A percentile compares a stretch with the other conserved stretches of the same genome.
Evolutionary conservation across 768 basidiomycete species (phyloP).

Genomic region (Hericium rajendrae): DNA sequence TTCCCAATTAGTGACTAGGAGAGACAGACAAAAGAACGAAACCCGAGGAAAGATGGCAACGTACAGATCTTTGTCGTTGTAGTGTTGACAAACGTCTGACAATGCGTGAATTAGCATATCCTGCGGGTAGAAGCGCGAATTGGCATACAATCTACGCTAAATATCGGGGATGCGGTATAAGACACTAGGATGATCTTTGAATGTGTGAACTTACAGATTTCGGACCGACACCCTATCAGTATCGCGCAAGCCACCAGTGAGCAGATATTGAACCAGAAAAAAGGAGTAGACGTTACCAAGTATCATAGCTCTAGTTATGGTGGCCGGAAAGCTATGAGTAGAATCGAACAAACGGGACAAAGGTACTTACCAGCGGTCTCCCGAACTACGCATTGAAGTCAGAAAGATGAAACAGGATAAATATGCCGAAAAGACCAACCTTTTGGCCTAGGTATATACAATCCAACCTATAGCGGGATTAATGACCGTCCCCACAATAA

Average conservation of each 20-base stretch:
- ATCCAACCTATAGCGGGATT: conserved; percentile 55
- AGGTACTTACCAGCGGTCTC: conserved; percentile 53
- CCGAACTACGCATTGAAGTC: conserved; percentile 42
- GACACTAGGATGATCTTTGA: background rate
- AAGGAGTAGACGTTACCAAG: conserved; percentile 28
- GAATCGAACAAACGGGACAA: background rate
- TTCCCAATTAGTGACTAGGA: background rate
- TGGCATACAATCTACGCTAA: conserved; percentile 35
- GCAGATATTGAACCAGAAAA: background rate
- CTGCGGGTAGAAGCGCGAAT: background rate
- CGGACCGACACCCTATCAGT: conserved; percentile 27
- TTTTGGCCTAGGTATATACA: conserved; percentile 96
- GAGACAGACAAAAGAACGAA: background rate
- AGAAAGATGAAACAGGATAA: background rate
- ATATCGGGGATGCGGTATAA: conserved; percentile 33
- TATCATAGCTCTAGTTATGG: conserved; percentile 41
- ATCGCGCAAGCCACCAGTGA: background rate
- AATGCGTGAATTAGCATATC: background rate
- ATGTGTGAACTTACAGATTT: conserved; percentile 49
- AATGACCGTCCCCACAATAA: background rate
- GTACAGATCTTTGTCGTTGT: conserved; percentile 71
- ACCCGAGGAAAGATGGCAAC: conserved; percentile 17
- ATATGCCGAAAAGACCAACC: conserved; percentile 26
- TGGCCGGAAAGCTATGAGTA: background rate
- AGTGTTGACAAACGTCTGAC: conserved; percentile 64